phyloP scores from a whole-genome alignment of 179 eudicot species.

The Beta lomatogona region DNA sequence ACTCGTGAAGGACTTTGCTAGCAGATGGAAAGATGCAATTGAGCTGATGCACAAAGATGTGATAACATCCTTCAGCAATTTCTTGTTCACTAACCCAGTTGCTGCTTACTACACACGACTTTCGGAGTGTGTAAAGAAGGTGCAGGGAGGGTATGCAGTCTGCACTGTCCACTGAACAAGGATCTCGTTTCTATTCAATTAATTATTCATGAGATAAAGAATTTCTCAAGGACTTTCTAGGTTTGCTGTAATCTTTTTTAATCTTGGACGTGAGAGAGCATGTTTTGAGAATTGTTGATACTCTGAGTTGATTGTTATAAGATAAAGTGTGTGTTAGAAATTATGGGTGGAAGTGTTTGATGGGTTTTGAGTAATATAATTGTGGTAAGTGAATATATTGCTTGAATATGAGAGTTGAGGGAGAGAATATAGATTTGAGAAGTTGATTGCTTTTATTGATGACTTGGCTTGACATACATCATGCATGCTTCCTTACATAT shows the following conservation, averaged over 20 bases:
- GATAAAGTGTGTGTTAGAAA: no score
- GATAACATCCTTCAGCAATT: conserved; percentile 94
- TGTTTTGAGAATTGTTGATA: neutral
- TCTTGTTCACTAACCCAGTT: conserved; percentile 90
- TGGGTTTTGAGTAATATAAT: no score
- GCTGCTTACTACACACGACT: conserved; percentile 87
- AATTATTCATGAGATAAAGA: conserved; percentile 90
- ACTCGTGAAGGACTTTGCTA: conserved; percentile 89
- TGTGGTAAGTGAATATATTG: no score
- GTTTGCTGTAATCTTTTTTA: neutral
- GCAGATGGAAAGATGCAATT: conserved; percentile 95
- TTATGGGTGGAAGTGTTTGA: no score
- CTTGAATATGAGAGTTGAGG: no score
- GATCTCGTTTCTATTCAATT: conserved; percentile 90
- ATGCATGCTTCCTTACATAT: no score
- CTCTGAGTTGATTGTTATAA: no score
- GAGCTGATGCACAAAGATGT: conserved; percentile 98
- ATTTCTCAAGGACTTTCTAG: conserved; percentile 89
- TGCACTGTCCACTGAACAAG: conserved; percentile 46
- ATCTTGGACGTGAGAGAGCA: neutral
- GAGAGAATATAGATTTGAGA: no score
- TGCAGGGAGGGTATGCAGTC: conserved; percentile 63
- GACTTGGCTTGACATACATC: no score
- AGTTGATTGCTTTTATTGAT: no score
- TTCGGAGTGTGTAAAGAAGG: conserved; percentile 81